These are phyloP conservation scores for Talinum fruticosum DNA, from an alignment of 148 eudicot species.

Conservation along the genomic window DNA sequence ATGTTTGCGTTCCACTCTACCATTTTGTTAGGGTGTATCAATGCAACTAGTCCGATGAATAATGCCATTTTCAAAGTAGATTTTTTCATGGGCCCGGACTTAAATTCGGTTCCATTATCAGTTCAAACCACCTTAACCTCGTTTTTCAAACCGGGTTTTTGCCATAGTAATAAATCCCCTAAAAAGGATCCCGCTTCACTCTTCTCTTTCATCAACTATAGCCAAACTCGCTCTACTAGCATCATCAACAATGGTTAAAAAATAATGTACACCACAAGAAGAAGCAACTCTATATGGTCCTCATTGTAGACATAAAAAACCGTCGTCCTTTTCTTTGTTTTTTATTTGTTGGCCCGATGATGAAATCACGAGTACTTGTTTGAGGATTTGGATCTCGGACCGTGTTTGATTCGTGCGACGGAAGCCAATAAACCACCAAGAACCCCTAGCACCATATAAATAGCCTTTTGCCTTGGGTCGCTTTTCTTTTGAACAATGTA, in stretches of 20 bases:
- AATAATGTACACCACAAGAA: background rate
- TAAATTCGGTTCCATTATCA: background rate
- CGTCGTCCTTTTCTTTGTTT: no score
- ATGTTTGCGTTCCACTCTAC: background rate
- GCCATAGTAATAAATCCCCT: background rate
- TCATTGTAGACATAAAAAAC: no score
- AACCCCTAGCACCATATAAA: no score
- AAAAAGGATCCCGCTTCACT: no score
- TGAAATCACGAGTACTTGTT: no score
- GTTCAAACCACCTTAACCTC: background rate
- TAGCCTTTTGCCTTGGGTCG: no score
- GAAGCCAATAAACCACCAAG: no score
- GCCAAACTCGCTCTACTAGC: background rate
- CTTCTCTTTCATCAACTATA: background rate
- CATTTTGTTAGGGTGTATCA: background rate
- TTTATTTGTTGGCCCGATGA: no score
- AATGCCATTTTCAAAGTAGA: background rate
- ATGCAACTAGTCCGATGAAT: background rate
- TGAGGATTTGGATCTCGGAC: no score
- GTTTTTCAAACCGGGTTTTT: background rate
- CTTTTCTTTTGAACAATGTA: no score
- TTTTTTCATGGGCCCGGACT: background rate
- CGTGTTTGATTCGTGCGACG: no score
- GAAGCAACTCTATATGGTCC: background rate
- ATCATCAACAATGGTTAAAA: background rate